Evolutionary conservation across 2,329 filamentous ascomycete species (phyloP).

Genomic region (Colletotrichum zoysiae): DNA sequence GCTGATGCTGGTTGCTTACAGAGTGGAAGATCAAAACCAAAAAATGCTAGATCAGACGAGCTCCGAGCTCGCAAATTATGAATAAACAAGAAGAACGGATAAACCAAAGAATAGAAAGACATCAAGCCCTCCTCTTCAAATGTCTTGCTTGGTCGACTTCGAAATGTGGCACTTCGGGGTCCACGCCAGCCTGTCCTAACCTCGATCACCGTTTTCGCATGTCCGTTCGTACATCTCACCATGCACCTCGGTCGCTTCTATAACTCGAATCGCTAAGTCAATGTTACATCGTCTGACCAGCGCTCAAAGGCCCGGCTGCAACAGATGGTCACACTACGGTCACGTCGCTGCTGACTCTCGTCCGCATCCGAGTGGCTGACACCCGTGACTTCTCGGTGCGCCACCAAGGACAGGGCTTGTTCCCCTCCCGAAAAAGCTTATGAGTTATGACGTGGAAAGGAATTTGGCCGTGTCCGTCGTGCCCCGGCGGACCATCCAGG

Average conservation of each 20-base stretch:
- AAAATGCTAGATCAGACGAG: slow-evolving; percentile 10
- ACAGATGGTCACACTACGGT: neutral
- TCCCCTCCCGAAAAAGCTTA: neutral
- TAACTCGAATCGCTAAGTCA: neutral
- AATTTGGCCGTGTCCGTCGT: slow-evolving; percentile 11
- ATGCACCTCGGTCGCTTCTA: neutral
- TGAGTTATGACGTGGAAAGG: neutral
- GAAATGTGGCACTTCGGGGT: neutral
- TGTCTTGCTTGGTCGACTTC: neutral
- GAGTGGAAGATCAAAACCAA: slow-evolving; percentile 19
- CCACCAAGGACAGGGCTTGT: slow-evolving; percentile 13
- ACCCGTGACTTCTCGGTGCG: slow-evolving; percentile 14
- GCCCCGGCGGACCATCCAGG: neutral
- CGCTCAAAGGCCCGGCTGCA: neutral
- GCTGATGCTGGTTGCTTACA: slow-evolving; percentile 29
- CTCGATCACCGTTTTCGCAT: neutral
- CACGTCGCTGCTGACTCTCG: slow-evolving; percentile 8
- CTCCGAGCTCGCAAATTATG: slow-evolving; percentile 1
- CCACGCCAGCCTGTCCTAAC: neutral
- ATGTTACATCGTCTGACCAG: neutral
- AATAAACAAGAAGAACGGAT: slow-evolving; percentile 14
- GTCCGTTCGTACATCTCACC: neutral
- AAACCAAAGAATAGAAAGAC: slow-evolving; percentile 12
- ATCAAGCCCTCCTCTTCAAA: neutral
- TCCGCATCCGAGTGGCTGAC: slow-evolving; percentile 14